Conservation (phyloP, 1,284 basidiomycete genomes). For the Ustilago esculenta region DNA sequence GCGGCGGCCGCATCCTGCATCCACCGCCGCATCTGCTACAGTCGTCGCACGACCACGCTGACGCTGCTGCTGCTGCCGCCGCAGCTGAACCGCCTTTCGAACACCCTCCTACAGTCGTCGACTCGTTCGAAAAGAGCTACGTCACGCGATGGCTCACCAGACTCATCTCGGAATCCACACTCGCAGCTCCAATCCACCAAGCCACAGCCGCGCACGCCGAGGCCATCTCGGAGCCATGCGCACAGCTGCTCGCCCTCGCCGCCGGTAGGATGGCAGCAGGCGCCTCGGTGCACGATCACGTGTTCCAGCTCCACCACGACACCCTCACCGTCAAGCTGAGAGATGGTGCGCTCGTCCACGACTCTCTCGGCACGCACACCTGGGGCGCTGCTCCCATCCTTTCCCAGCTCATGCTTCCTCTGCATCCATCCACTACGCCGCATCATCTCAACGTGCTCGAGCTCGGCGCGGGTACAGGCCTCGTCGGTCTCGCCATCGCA, state of each 20-base stretch:
- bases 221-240: slow-evolving; percentile 21
- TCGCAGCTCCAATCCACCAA: slow-evolving; percentile 9
- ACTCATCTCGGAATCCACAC: slow-evolving; percentile 36
- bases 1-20: slow-evolving; percentile 25
- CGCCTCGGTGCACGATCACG: slow-evolving; percentile 27
- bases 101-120: slow-evolving; percentile 20
- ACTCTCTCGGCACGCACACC: slow-evolving; percentile 58
- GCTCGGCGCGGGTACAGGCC: slow-evolving; percentile 63
- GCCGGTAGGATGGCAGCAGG: slow-evolving; percentile 50
- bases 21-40: slow-evolving; percentile 6
- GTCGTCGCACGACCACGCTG: neutral
- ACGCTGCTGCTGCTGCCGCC: too few species aligned
- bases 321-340: slow-evolving; percentile 35
- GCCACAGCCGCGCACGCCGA: slow-evolving; percentile 10
- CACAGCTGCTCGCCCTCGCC: slow-evolving; percentile 42
- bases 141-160: slow-evolving; percentile 43
- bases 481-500: slow-evolving; percentile 54
- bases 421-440: too few species aligned
- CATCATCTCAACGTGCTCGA: slow-evolving; percentile 45
- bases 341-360: slow-evolving; percentile 52
- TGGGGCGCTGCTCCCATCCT: slow-evolving; percentile 63
- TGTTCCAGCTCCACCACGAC: slow-evolving; percentile 12
- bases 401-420: slow-evolving; percentile 47
- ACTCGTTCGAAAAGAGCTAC: slow-evolving; percentile 38
- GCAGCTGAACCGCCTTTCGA: slow-evolving; percentile 9